Base-by-base conservation (phyloP, 257 asterid species). In the Solanum lignicaule region DNA sequence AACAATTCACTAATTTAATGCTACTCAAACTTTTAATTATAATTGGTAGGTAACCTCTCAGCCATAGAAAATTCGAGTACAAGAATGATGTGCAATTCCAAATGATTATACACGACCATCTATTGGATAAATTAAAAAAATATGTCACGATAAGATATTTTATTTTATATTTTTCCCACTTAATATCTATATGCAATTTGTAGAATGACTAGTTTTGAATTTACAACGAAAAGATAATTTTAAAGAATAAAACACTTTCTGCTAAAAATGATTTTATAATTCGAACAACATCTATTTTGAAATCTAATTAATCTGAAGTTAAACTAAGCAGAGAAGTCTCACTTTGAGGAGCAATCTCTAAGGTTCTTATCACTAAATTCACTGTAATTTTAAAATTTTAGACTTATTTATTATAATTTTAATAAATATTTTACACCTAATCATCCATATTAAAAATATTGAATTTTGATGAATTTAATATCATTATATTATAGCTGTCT, bases 221-320 rank as follows among this genome's bases (percentile, higher is more conserved):
- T 31, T 71, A 3, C 25, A 4, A 6, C 2, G 2, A 6, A 52
- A 52, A 52, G 3, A 52, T 16, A 5, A 69, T 15, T 16, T 31
- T 15, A 4, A 31, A 31, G 1, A 20, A 15, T 71, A 31, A 71
- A 16, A 71, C 3, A 6, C 2, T 69, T 69, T 6, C 1, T 0
- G 2, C 16, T 31, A 71, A 31, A 31, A 1, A 15, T 16, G 0
- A 3, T 0, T 31, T 16, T 1, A 0, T 27, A 27, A 6, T 1
- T 2, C 3, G 3, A 6, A 5, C 4, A 7, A 68, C 6, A 27
- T 62, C 15, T 9, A 62, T 62, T 62, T 62, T 62, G 14, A 23
- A 23, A 62, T 23, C 2, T 8, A 58, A 62, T 5, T 62, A 23
- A 62, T 62, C 13, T 21, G 6, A 20, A 60, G 69, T 60, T 60